Evolutionary conservation across 78 protist genomes (phyloP).

Genomic region (Chrysochromulina parva): DNA sequence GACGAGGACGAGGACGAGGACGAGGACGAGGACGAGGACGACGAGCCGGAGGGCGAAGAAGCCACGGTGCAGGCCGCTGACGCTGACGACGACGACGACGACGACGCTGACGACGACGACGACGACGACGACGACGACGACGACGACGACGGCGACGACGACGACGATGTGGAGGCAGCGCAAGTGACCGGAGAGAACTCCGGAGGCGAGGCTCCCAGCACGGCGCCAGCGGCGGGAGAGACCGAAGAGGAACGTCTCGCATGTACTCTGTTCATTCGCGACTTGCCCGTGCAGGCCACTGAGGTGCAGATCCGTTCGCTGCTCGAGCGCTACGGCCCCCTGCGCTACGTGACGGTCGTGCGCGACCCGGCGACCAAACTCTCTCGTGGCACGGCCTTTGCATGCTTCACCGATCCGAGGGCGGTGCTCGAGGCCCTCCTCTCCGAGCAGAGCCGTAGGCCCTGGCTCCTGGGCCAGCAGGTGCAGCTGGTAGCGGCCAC

Average conservation of each 20-base stretch:
- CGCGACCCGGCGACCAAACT: not conserved
- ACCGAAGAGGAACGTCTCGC: not conserved
- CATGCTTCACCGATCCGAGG: not conserved
- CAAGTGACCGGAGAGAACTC: not conserved
- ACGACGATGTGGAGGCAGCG: not conserved
- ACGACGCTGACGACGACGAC: not conserved
- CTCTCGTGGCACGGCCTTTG: constrained; percentile 18
- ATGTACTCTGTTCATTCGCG: not conserved
- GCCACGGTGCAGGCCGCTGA: not conserved
- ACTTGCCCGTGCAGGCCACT: not conserved
- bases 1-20: constrained; percentile 31
- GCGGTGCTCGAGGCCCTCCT: too few species aligned
- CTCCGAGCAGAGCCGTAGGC: too few species aligned
- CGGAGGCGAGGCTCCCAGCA: not conserved
- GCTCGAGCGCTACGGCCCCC: not conserved
- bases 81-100: not conserved
- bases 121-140: not conserved
- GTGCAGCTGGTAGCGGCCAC: too few species aligned
- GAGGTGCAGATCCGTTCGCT: not conserved
- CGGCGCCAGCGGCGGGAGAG: not conserved
- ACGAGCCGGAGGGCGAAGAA: not conserved
- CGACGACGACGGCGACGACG: not conserved
- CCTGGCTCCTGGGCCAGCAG: too few species aligned
- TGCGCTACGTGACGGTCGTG: not conserved
- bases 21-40: not conserved